phyloP scores from a whole-genome alignment of 768 basidiomycete genomes.

The Rhodotorula toruloides region DNA sequence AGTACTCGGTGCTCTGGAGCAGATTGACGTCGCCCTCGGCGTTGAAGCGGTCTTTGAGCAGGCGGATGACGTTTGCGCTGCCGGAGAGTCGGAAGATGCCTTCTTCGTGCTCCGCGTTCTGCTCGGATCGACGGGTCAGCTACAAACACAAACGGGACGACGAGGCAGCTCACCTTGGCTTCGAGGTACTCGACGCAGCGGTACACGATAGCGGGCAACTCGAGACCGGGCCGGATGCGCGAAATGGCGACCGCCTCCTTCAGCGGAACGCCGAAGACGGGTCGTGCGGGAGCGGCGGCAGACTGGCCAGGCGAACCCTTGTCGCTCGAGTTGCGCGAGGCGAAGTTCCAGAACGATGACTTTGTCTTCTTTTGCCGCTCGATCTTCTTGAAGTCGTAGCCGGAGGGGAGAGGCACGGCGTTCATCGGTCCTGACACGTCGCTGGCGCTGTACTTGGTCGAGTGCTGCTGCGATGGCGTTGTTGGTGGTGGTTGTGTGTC shows the following conservation, averaged over 20 bases:
- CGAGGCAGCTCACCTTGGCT: slow-evolving; percentile 53
- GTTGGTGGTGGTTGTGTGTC: too few species aligned
- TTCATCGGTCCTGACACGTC: slow-evolving; percentile 87
- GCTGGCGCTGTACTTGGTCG: slow-evolving; percentile 26
- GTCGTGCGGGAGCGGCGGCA: slow-evolving; percentile 51
- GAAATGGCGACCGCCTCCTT: slow-evolving; percentile 83
- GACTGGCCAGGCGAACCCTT: slow-evolving; percentile 1
- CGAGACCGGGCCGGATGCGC: slow-evolving; percentile 61
- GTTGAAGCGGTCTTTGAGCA: slow-evolving; percentile 89
- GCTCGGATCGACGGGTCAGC: neutral
- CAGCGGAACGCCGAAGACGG: slow-evolving; percentile 82
- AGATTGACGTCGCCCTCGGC: slow-evolving; percentile 92
- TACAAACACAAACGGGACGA: neutral
- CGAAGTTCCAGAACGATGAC: slow-evolving; percentile 91
- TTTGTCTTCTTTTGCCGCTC: slow-evolving; percentile 88
- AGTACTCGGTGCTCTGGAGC: slow-evolving; percentile 78
- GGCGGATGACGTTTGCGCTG: slow-evolving; percentile 34
- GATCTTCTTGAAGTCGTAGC: slow-evolving; percentile 77
- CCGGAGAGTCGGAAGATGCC: slow-evolving; percentile 79
- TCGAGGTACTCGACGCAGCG: slow-evolving; percentile 93
- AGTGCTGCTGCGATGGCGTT: neutral
- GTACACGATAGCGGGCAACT: slow-evolving; percentile 89
- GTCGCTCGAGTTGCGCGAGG: slow-evolving; percentile 42
- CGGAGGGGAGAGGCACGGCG: slow-evolving; percentile 75
- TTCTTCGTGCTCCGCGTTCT: slow-evolving; percentile 87